Base-by-base conservation (phyloP, 2,329 filamentous ascomycete species). In the Celoporthe dispersa region DNA sequence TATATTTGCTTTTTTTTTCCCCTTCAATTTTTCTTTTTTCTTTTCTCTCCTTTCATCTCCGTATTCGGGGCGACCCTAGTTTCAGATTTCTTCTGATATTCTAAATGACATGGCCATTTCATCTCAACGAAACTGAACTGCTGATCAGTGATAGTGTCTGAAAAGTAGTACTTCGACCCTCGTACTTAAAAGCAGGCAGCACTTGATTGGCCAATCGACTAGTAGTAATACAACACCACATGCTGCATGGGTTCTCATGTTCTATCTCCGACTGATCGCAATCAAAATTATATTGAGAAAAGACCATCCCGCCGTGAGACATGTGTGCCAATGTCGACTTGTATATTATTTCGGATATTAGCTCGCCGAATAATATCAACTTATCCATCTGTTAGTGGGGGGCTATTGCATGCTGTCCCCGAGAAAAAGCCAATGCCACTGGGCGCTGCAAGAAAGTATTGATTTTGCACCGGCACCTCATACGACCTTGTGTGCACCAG, bases 141-240 rank as follows among this genome's bases (percentile, higher is more conserved):
- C 6, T 48, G 44, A n/a, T n/a, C 22, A 48, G 22, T 5, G 14
- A 4, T 16, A 16, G 16, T 16, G 39, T 41, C 19, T 48, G 8
- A 16, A 44, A 44, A 44, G 41, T 44, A 22, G 16, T 22, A 22
- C 41, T 16, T 41, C 39, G 39, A 16, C 5, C 6, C 16, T 44
- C n/a, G 48, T 12, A 51, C n/a, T 51, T 3, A 12, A 2, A 25
- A 25, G n/a, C 11, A 14, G 6, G 51, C 11, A 28, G 53, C 53
- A 25, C 61, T 8, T 68, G n/a, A 73, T 73, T 73, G 69, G 72
- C 60, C 68, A 71, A 71, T 70, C 66, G 51, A 25, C n/a, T 9
- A 12, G 2, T 22, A 66, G 37, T n/a, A 22, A 51, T 7, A 48
- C 11, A 19, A 1, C 41, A 19, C 44, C 7, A 3, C 44, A 48